These are phyloP conservation scores for Triticum timopheevii DNA, from an alignment of 176 grass and related monocot species.

Conservation along the genomic window DNA sequence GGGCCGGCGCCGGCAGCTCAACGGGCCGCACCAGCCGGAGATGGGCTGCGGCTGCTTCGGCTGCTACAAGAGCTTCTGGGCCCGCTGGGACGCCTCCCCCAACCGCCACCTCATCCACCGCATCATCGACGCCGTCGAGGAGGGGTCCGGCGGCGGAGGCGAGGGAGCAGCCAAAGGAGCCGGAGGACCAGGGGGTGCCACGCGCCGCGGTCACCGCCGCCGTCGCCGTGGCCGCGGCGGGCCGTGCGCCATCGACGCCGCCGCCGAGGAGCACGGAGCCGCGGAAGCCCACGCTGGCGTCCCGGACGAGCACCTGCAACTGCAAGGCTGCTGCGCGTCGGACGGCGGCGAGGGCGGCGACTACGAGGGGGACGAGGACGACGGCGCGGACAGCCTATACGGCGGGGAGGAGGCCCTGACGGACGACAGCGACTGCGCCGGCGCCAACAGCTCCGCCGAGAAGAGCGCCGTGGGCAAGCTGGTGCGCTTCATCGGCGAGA, in stretches of 20 bases:
- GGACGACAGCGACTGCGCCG: conserved; percentile 25
- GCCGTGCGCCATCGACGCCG: background rate
- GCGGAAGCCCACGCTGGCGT: background rate
- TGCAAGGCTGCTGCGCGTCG: background rate
- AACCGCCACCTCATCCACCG: conserved; percentile 87
- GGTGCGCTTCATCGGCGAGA: conserved; percentile 82
- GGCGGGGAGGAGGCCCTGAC: conserved; percentile 14
- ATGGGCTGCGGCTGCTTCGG: conserved; percentile 90
- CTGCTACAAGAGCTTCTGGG: conserved; percentile 99
- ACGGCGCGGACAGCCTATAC: conserved; percentile 20
- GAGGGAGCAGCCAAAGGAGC: background rate
- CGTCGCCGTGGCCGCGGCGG: conserved; percentile 3
- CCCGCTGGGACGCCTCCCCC: conserved; percentile 87
- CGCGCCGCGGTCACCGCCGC: conserved; percentile 25
- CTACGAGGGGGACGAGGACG: conserved; percentile 40
- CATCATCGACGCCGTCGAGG: conserved; percentile 96
- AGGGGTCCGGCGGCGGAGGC: background rate
- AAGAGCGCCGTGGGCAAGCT: conserved; percentile 67
- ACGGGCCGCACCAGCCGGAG: conserved; percentile 57
- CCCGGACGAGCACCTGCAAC: background rate
- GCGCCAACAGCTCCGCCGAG: background rate
- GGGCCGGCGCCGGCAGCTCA: conserved; percentile 14
- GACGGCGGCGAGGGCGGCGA: conserved; percentile 11
- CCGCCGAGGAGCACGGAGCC: background rate
- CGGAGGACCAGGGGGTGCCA: background rate